Evolutionary conservation across 2,329 filamentous ascomycete genomes (phyloP), one percentile per base, ranked within the genome.

Genomic region (Venturia carpophila): DNA sequence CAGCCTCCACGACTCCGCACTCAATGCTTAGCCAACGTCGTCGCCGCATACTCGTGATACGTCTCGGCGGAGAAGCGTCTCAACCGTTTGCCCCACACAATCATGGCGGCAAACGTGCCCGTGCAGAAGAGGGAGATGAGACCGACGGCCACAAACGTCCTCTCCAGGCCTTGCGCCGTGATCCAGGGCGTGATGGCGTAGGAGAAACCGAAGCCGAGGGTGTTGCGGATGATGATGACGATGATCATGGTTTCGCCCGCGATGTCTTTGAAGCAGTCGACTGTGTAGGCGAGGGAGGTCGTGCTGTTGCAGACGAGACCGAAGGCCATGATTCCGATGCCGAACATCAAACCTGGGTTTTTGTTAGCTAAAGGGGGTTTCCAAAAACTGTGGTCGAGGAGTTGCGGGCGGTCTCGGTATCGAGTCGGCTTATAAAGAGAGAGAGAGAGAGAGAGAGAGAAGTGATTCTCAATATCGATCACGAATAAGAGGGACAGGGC

Each of bases 171-270:
- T 37, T 52, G 60, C 60, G 42, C 41, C 64, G 47, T 76, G 70
- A 4, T 68, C 79, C 79, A 80, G 0, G 79, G 79, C 0, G 78
- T 82, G 62, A 82, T 78, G 1, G 62, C 78, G 67, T 78, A 79
- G 3, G 76, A 73, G 61, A 80, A 76, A 0, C 76, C 79, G 68
- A 81, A 81, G 0, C 74, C 75, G 75, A 80, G 79, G 1, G 78
- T 79, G 66, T 81, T 80, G 3, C 79, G 75, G 17, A 81, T 75
- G 27, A 80, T 65, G 62, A 81, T 81, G 19, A 80, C 74, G 21
- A 74, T 77, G 3, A 72, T 74, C 71, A 78, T 74, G 0, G 74
- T 75, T 34, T 78, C 75, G 1, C 75, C 75, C 21, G 74, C 75
- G 11, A 78, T 63, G 63, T 78, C 76, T 15, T 71, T 71, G 67